Base-by-base conservation (phyloP, 768 basidiomycete species). In the Kwoniella newhampshirensis region DNA sequence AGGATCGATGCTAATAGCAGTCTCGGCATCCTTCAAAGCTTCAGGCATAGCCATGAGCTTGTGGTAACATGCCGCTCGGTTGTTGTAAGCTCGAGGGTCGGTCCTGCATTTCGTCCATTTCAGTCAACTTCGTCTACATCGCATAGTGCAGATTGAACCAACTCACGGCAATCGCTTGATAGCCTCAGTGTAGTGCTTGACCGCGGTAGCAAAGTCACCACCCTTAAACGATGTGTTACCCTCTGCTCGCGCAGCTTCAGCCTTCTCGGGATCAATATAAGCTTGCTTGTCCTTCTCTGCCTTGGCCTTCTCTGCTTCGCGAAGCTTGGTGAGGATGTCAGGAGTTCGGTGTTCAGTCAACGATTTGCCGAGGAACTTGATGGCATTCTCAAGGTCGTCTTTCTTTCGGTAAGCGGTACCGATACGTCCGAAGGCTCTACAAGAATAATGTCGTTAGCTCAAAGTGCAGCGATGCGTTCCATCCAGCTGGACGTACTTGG, bases 291-390 rank as follows among this genome's bases (percentile, higher is more conserved):
- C 91, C 25, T 79, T 80, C 57, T 97, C 93, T 1, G 80, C 81
- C 75, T 91, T 88, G 35, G 80, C 76, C 61, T 85, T 86, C 78
- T 99, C 93, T 13, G 79, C 83, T 43, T 79, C 88, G 46, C 89
- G 89, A 26, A 99, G 83, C 79, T 94, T 99, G 76, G 85, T 84
- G 57, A 98, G 83, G 65, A 92, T 81, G 67, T 91, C 87, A 25
- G 96, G 88, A 12, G 94, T 97, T 57, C 96, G 91, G 77, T 98
- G 94, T 77, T 99, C 96, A 1, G 91, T 86, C 44, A 99, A 83
- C 4, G 89, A 91, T 77, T 98, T 98, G 68, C 91, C 81, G 80
- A 84, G 96, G 81, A 83, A 92, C 77, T 89, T 92, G 82, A 94
- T 84, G 15, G 93, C 93, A 40, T 82, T 83, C 7, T 68, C 68